Conservation (phyloP, 1,139 yeast genomes). For the Pichia sp. region DNA sequence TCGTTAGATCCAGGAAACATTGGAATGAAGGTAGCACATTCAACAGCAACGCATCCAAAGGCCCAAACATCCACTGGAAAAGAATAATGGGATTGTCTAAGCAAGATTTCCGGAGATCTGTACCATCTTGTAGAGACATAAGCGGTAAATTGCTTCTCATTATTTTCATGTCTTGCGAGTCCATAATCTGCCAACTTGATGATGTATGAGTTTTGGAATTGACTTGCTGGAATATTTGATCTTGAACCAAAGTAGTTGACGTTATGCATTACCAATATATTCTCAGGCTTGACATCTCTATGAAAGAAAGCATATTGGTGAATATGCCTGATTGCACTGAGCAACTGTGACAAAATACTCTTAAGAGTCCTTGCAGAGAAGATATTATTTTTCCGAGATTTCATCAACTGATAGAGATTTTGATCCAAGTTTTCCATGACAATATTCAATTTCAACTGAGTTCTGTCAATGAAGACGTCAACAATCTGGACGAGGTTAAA, state of each 20-base stretch:
- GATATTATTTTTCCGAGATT: slow-evolving; percentile 40
- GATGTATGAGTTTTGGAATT: slow-evolving; percentile 43
- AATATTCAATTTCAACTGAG: slow-evolving; percentile 55
- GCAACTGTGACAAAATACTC: slow-evolving; percentile 62
- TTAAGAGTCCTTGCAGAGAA: slow-evolving; percentile 56
- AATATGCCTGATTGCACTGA: slow-evolving; percentile 74
- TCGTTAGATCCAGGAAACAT: slow-evolving; percentile 80
- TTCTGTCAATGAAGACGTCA: slow-evolving; percentile 70
- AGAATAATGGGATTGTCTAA: slow-evolving; percentile 61
- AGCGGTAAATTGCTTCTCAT: slow-evolving; percentile 54
- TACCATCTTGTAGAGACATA: slow-evolving; percentile 97
- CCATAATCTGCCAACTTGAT: slow-evolving; percentile 93
- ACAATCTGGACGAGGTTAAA: slow-evolving; percentile 62
- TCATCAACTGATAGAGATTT: slow-evolving; percentile 68
- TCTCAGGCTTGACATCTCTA: slow-evolving; percentile 79
- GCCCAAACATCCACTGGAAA: slow-evolving; percentile 92
- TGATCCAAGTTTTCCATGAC: slow-evolving; percentile 88
- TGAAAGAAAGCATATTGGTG: slow-evolving; percentile 73
- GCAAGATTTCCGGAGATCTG: slow-evolving; percentile 84
- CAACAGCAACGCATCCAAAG: slow-evolving; percentile 80
- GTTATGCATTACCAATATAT: slow-evolving; percentile 63
- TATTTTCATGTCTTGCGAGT: slow-evolving; percentile 59
- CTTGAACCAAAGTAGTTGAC: slow-evolving; percentile 44
- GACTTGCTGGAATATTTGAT: slow-evolving; percentile 33
- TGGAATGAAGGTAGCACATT: slow-evolving; percentile 68